phyloP scores from a whole-genome alignment of 768 basidiomycete species.

The Kwoniella bestiolae region DNA sequence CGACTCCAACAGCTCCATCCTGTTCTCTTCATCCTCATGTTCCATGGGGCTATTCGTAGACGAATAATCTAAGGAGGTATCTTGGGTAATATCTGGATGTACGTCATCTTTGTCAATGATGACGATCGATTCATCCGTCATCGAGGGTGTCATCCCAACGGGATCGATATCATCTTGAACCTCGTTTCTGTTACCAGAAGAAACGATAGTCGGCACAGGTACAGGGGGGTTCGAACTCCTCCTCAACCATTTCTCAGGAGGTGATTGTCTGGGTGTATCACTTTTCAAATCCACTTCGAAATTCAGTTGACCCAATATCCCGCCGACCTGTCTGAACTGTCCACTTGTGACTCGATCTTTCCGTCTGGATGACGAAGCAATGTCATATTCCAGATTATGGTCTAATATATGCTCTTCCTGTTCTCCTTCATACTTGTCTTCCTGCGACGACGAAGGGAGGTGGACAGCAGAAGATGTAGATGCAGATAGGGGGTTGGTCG shows the following conservation, averaged over 20 bases:
- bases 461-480: no score
- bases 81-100: background rate
- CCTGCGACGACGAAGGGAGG: no score
- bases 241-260: constrained; percentile 11
- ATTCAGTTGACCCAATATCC: constrained; percentile 34
- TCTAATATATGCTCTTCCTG: background rate
- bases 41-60: background rate
- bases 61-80: background rate
- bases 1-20: constrained; percentile 33
- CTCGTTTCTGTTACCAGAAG: background rate
- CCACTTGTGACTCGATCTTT: constrained; percentile 23
- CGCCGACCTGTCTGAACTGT: constrained; percentile 35
- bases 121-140: constrained; percentile 5
- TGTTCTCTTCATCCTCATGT: constrained; percentile 9
- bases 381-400: background rate
- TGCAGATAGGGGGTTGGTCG: background rate
- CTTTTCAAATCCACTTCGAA: constrained; percentile 20
- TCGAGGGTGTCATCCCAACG: background rate
- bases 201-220: background rate
- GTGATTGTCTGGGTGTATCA: background rate
- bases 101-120: constrained; percentile 2
- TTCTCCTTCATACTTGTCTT: no score
- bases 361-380: background rate
- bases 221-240: background rate
- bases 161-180: background rate